phyloP scores from a whole-genome alignment of 2,329 filamentous ascomycete species.

The Phaeosphaeriaceae sp. region DNA sequence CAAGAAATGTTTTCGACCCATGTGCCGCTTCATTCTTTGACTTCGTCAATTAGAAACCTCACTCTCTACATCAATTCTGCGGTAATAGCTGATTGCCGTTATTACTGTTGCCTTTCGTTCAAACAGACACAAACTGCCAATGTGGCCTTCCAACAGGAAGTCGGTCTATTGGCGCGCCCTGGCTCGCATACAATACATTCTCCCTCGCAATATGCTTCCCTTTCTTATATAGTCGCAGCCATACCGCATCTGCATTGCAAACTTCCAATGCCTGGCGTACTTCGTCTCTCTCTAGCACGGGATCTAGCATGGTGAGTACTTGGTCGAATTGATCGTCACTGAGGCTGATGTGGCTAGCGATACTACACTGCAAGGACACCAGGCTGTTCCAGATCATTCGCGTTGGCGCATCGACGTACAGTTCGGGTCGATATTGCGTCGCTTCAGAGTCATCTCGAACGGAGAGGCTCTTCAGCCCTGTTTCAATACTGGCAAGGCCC shows the following conservation, averaged over 20 bases:
- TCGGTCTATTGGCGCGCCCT: neutral
- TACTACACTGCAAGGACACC: slow-evolving; percentile 63
- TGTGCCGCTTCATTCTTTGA: no score
- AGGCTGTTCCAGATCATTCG: slow-evolving; percentile 70
- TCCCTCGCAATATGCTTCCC: neutral
- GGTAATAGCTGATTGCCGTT: no score
- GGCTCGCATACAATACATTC: no score
- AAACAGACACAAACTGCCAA: slow-evolving; percentile 14
- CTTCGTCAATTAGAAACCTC: no score
- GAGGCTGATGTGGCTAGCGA: slow-evolving; percentile 70
- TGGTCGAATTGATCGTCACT: slow-evolving; percentile 75
- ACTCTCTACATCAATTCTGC: no score
- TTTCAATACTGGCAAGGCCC: slow-evolving; percentile 8
- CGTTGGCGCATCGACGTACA: slow-evolving; percentile 63
- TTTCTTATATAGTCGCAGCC: slow-evolving; percentile 59
- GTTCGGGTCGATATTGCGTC: slow-evolving; percentile 16
- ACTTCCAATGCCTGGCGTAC: slow-evolving; percentile 66
- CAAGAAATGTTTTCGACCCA: no score
- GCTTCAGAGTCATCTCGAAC: slow-evolving; percentile 1
- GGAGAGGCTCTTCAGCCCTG: slow-evolving; percentile 8
- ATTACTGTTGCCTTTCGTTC: neutral
- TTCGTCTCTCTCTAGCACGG: slow-evolving; percentile 49
- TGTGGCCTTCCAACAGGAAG: slow-evolving; percentile 14
- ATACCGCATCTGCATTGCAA: slow-evolving; percentile 78
- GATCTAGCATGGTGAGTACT: slow-evolving; percentile 67